phyloP scores from a whole-genome alignment of 2,329 filamentous ascomycete species.

The Talaromyces sp. region DNA sequence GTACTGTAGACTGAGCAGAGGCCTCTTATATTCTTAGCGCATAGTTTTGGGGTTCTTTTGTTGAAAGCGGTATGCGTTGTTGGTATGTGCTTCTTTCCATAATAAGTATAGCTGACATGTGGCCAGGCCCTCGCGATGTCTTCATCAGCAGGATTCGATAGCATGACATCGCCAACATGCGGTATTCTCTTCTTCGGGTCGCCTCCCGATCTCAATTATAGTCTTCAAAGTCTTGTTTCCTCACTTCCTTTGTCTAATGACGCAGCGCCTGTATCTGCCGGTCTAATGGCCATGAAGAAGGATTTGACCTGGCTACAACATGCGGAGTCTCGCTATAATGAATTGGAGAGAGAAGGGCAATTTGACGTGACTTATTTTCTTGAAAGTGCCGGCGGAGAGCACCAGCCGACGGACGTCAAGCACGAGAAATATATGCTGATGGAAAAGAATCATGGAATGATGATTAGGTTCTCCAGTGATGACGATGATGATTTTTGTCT shows the following conservation, averaged over 20 bases:
- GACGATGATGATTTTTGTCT: slow-evolving; percentile 9
- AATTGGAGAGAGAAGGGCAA: not conserved
- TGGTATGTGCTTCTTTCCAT: not conserved
- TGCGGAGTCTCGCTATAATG: not conserved
- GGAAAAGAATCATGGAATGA: slow-evolving; percentile 16
- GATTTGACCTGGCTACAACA: slow-evolving; percentile 12
- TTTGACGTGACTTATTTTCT: slow-evolving; percentile 14
- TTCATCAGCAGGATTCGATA: not conserved
- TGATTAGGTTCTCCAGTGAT: slow-evolving; percentile 10
- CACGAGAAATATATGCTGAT: not conserved
- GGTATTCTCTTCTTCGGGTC: slow-evolving; percentile 16
- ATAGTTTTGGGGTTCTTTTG: slow-evolving; percentile 16
- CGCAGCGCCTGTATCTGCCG: not conserved
- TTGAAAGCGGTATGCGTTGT: slow-evolving; percentile 11
- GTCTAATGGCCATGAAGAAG: not conserved
- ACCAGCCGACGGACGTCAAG: not conserved
- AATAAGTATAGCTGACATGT: not conserved
- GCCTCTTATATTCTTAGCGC: slow-evolving; percentile 14
- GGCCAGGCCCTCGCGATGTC: slow-evolving; percentile 1
- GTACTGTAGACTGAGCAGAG: not conserved
- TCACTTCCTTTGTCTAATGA: not conserved
- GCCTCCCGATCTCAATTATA: slow-evolving; percentile 5
- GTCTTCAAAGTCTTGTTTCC: not conserved
- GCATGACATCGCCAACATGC: not conserved
- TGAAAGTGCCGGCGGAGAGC: not conserved